Percentiles rank a stretch among this genome's conserved stretches.
Conservation (phyloP, 495 filamentous ascomycete species). For the Wilcoxina mikolae region DNA sequence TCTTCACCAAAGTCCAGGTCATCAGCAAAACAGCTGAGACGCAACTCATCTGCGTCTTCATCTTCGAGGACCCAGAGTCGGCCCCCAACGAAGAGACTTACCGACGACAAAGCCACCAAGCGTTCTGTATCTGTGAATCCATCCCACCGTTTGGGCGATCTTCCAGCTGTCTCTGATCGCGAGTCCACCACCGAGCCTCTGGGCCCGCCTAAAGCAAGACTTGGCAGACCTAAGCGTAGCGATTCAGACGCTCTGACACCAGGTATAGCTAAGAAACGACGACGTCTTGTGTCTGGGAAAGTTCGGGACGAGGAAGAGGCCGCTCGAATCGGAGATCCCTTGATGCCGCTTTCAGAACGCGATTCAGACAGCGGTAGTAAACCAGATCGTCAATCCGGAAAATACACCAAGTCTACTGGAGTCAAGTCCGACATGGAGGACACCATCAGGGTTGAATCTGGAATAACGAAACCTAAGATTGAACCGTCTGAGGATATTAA, state of each 20-base stretch:
- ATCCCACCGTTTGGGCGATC: slow-evolving; percentile 13
- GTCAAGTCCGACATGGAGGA: neutral
- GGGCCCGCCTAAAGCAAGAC: slow-evolving; percentile 19
- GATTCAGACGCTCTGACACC: slow-evolving; percentile 22
- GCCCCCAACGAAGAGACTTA: neutral
- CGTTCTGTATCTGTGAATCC: slow-evolving; percentile 24
- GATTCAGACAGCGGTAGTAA: neutral
- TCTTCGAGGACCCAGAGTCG: neutral
- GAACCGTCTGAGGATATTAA: slow-evolving; percentile 1
- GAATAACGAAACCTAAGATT: neutral
- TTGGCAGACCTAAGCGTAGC: slow-evolving; percentile 20
- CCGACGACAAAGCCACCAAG: neutral
- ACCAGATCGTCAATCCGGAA: neutral
- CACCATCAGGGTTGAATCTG: neutral
- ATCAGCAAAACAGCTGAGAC: neutral
- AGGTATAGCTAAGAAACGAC: slow-evolving; percentile 15
- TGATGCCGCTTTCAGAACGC: neutral
- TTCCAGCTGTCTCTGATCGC: slow-evolving; percentile 15
- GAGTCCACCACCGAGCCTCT: slow-evolving; percentile 21
- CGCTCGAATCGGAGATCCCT: slow-evolving; percentile 3
- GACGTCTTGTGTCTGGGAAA: slow-evolving; percentile 24
- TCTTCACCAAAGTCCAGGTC: slow-evolving; percentile 9
- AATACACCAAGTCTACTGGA: neutral
- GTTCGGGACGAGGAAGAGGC: slow-evolving; percentile 23
- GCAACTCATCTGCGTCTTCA: slow-evolving; percentile 4